phyloP scores from a whole-genome alignment of 768 basidiomycete species.

The Polyporus arcularius region DNA sequence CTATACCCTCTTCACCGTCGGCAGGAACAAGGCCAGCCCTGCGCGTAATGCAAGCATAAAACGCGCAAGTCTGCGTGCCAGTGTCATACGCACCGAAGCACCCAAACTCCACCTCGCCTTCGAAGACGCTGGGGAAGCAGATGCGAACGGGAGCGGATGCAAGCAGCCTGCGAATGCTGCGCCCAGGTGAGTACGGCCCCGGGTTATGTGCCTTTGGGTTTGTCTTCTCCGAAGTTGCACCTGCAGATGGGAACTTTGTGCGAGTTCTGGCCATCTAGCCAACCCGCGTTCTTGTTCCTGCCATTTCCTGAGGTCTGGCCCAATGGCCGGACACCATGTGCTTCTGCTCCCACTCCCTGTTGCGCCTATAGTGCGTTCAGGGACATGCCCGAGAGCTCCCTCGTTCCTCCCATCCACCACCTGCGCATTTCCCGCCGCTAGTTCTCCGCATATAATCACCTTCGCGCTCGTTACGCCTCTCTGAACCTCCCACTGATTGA shows the following conservation, averaged over 20 bases:
- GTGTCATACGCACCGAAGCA: conserved; percentile 4
- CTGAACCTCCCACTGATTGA: background rate
- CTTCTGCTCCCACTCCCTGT: conserved; percentile 9
- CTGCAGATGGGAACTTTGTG: background rate
- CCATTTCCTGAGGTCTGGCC: background rate
- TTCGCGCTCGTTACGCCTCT: background rate
- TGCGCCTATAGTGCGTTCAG: background rate
- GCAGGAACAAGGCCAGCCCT: conserved; percentile 14
- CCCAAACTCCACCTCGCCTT: conserved; percentile 1
- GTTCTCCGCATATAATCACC: background rate
- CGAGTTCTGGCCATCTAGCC: background rate
- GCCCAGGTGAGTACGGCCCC: background rate
- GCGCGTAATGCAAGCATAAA: conserved; percentile 12
- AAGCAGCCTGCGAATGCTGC: background rate
- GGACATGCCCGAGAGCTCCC: background rate
- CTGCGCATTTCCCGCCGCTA: background rate
- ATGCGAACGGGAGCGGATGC: background rate
- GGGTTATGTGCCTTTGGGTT: background rate
- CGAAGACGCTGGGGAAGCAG: background rate
- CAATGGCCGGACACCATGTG: conserved; percentile 4
- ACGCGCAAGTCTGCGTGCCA: conserved; percentile 9
- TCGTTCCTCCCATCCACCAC: background rate
- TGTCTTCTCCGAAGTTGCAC: background rate
- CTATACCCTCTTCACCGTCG: conserved; percentile 13
- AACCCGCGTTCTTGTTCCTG: background rate